Evolutionary conservation across 2,329 filamentous ascomycete genomes (phyloP).

Genomic region (Diatrype stigma): DNA sequence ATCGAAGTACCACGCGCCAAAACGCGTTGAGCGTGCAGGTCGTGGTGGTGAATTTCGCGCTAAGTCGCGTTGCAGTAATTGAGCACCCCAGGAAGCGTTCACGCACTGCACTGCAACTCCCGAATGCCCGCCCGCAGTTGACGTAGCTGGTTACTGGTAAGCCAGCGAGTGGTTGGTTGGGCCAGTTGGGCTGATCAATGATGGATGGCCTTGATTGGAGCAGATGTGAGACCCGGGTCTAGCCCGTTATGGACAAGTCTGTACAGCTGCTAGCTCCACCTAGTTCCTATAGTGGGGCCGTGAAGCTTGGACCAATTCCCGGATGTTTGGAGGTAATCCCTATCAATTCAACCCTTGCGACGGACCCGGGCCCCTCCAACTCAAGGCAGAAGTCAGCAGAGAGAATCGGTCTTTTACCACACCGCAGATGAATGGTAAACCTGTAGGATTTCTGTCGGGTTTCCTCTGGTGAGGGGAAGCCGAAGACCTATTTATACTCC

Average conservation of each 20-base stretch:
- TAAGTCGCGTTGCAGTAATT: slow-evolving; percentile 20
- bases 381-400: slow-evolving; percentile 14
- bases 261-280: background rate
- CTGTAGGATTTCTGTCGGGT: slow-evolving; percentile 7
- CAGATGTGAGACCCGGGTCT: background rate
- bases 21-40: slow-evolving; percentile 14
- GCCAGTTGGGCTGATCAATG: too few species aligned
- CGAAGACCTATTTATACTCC: slow-evolving; percentile 32
- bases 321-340: slow-evolving; percentile 13
- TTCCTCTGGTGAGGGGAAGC: slow-evolving; percentile 11
- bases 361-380: background rate
- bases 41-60: slow-evolving; percentile 21
- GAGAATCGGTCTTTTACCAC: slow-evolving; percentile 14
- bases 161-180: too few species aligned
- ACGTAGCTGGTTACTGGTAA: slow-evolving; percentile 17
- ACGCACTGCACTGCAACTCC: background rate
- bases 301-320: slow-evolving; percentile 10
- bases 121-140: slow-evolving; percentile 7
- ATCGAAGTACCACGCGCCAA: slow-evolving; percentile 17
- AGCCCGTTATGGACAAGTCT: background rate
- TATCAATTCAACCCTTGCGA: slow-evolving; percentile 14
- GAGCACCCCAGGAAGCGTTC: too few species aligned
- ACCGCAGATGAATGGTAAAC: slow-evolving; percentile 11
- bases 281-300: slow-evolving; percentile 6
- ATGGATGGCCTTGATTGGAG: too few species aligned